Conservation (phyloP, 106 monocot genomes). For the Dendrobium officinale region DNA sequence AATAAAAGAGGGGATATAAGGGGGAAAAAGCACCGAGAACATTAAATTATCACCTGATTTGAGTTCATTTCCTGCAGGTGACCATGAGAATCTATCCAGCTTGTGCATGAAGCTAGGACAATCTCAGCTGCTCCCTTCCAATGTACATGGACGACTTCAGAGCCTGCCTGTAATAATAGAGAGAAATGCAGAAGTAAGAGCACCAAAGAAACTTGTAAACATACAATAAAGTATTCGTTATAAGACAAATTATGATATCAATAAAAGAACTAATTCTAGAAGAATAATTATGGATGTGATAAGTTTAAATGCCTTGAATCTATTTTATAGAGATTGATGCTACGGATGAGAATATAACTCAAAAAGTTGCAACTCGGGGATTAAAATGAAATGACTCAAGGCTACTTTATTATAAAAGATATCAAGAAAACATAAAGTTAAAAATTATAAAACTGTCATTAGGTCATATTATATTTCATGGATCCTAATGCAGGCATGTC, state of each 20-base stretch:
- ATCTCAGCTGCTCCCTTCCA: conserved; percentile 99
- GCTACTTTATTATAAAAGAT: neutral
- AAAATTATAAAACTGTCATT: neutral
- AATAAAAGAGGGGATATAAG: neutral
- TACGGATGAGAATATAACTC: neutral
- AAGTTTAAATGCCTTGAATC: neutral
- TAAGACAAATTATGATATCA: neutral
- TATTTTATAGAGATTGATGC: neutral
- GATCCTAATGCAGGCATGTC: neutral
- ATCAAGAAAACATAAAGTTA: neutral
- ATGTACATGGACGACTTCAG: conserved; percentile 76
- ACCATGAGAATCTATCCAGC: conserved; percentile 66
- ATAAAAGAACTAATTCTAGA: too few species aligned
- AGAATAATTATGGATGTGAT: too few species aligned
- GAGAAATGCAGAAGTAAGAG: conserved; percentile 5
- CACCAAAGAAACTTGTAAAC: neutral
- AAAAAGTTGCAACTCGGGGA: neutral
- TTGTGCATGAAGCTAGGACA: conserved; percentile 70
- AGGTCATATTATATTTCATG: neutral
- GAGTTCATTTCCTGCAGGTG: conserved; percentile 36
- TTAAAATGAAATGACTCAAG: neutral
- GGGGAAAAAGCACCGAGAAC: neutral
- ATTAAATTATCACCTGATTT: conserved; percentile 30
- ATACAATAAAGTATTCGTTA: neutral
- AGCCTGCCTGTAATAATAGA: conserved; percentile 31